Conservation (phyloP, 768 basidiomycete species). For the Coprinopsis cinerea region DNA sequence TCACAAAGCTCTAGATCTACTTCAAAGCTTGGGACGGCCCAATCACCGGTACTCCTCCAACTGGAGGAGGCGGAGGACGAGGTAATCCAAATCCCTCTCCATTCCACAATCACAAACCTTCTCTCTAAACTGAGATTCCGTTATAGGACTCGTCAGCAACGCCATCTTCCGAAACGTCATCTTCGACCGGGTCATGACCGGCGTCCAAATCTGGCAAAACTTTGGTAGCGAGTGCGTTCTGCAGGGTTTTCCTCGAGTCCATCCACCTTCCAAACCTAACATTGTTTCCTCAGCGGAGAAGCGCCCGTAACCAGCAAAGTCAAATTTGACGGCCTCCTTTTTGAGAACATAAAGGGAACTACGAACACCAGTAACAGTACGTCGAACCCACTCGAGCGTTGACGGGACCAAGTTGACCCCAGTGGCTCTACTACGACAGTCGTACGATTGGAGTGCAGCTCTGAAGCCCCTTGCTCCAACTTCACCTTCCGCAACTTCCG, state of each 20-base stretch:
- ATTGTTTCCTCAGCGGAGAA: constrained; percentile 25
- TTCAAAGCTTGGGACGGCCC: constrained; percentile 52
- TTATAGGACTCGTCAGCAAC: constrained; percentile 38
- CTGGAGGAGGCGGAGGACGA: constrained; percentile 49
- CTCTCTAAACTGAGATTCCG: too few species aligned
- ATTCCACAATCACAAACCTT: too few species aligned
- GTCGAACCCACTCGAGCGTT: not conserved
- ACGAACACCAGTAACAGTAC: constrained; percentile 31
- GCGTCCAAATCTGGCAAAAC: constrained; percentile 46
- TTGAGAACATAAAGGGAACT: constrained; percentile 43
- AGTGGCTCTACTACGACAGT: constrained; percentile 23
- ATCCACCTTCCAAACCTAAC: not conserved
- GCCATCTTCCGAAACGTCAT: constrained; percentile 36
- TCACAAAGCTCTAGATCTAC: constrained; percentile 34
- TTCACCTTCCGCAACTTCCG: constrained; percentile 37
- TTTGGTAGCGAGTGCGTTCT: constrained; percentile 29
- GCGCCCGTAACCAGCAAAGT: constrained; percentile 35
- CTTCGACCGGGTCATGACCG: constrained; percentile 41
- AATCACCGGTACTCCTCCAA: constrained; percentile 46
- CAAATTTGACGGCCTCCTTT: constrained; percentile 41
- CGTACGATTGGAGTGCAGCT: constrained; percentile 45
- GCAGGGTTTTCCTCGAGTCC: not conserved
- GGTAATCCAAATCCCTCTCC: too few species aligned
- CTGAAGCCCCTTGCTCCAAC: constrained; percentile 39
- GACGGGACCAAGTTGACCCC: not conserved